phyloP scores from a whole-genome alignment of 148 eudicot species.

The Nyssa sinensis region DNA sequence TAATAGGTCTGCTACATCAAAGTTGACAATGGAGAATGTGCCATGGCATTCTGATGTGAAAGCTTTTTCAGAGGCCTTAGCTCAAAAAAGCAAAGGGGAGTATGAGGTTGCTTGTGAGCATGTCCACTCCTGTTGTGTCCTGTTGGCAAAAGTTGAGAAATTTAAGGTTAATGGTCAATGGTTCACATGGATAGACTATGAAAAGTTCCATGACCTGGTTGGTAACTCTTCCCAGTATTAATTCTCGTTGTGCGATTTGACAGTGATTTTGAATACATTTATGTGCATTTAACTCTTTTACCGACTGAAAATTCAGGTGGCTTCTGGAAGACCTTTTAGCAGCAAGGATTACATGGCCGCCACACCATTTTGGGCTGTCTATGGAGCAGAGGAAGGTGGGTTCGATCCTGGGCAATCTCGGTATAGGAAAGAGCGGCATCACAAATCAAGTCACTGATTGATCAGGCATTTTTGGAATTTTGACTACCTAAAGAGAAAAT shows the following conservation, averaged over 20 bases:
- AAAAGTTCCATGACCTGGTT: slow-evolving; percentile 96
- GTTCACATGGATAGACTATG: slow-evolving; percentile 98
- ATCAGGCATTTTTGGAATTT: slow-evolving; percentile 9
- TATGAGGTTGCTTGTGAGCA: slow-evolving; percentile 99
- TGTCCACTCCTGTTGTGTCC: slow-evolving; percentile 95
- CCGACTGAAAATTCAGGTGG: slow-evolving; percentile 52
- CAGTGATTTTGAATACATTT: not conserved
- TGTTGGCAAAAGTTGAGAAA: slow-evolving; percentile 76
- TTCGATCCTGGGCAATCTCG: slow-evolving; percentile 86
- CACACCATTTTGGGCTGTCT: slow-evolving; percentile 93
- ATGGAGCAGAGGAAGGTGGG: slow-evolving; percentile 95
- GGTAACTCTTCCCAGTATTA: slow-evolving; percentile 14
- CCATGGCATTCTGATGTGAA: slow-evolving; percentile 99
- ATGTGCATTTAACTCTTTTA: not conserved
- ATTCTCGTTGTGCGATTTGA: not conserved
- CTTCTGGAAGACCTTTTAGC: slow-evolving; percentile 71
- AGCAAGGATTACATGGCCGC: slow-evolving; percentile 83
- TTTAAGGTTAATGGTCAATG: slow-evolving; percentile 87
- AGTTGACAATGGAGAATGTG: slow-evolving; percentile 98
- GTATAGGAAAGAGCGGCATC: slow-evolving; percentile 78
- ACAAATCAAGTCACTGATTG: slow-evolving; percentile 42
- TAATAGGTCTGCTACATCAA: slow-evolving; percentile 88
- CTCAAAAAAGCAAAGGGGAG: slow-evolving; percentile 72
- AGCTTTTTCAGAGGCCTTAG: slow-evolving; percentile 87
- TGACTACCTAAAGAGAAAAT: slow-evolving; percentile 1